Base-by-base conservation (phyloP, 2,329 filamentous ascomycete genomes). In the Ilyonectria robusta region DNA sequence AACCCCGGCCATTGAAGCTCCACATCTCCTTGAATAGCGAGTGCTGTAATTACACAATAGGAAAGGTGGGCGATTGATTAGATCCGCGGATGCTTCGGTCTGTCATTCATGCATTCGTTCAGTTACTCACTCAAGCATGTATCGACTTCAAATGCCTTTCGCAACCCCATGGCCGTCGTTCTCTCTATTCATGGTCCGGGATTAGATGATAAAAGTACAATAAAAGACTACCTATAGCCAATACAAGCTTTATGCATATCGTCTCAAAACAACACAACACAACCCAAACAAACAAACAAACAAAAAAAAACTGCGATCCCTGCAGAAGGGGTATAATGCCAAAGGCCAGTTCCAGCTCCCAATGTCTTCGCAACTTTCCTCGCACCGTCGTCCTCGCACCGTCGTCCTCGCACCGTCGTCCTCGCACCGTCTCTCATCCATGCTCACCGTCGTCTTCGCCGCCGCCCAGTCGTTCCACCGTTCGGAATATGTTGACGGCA, bases 401-500 rank as follows among this genome's bases (percentile, higher is more conserved):
- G 26, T 35, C 53, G n/a, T 3, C 21, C 21, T 21, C 21, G 21
- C 62, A 15, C 58, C 63, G 58, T 42, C 48, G 21, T 33, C 44
- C 29, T 46, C 19, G 21, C 56, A 44, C 54, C 50, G 26, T 35
- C 53, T 51, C 46, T 62, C 69, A 77, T 53, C 62, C 71, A 56
- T 69, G 69, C 35, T 60, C 62, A 15, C 58, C 63, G 58, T 81
- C 80, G 31, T 86, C 84, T 63, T 88, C 87, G 62, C 85, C 83
- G 47, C 87, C 87, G 42, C 87, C 88, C 9, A 92, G 83, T 65
- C 87, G 85, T 72, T 91, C 88, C 37, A 92, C 89, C 40, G 90
- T 84, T 69, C 92, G 88, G 77, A 94, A 91, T 66, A 94, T 90
- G 81, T 94, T 97, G 65, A 98, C 91, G 56, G 92, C 89, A 81